Evolutionary conservation across 305 asterid genomes (phyloP).

Genomic region (Fraxinus greggii): DNA sequence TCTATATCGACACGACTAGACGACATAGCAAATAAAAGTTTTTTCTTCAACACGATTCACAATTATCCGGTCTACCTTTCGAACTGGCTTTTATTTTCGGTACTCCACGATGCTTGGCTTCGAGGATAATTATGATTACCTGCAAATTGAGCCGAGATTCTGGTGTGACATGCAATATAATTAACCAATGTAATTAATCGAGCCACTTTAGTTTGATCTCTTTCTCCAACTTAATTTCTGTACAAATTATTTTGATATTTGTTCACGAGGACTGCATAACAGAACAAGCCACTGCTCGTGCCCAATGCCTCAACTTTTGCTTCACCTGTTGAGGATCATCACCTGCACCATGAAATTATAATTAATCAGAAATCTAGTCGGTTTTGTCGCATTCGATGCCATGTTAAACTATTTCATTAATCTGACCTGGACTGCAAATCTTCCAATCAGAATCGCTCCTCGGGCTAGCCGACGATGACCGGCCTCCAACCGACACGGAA

Average conservation of each 20-base stretch:
- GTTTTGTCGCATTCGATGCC: background rate
- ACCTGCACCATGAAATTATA: slow-evolving; percentile 33
- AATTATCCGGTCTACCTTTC: background rate
- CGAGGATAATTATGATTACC: background rate
- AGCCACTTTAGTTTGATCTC: background rate
- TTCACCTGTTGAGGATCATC: slow-evolving; percentile 70
- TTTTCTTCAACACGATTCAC: background rate
- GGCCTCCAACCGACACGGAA: background rate
- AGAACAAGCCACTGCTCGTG: slow-evolving; percentile 82
- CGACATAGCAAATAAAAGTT: background rate
- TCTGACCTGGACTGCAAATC: slow-evolving; percentile 64
- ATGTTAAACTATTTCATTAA: background rate
- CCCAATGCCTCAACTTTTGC: slow-evolving; percentile 80
- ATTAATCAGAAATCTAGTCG: background rate
- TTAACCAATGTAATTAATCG: background rate
- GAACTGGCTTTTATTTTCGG: background rate
- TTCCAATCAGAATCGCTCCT: slow-evolving; percentile 62
- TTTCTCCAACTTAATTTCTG: background rate
- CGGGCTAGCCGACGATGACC: slow-evolving; percentile 56
- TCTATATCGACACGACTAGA: background rate
- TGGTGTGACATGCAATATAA: background rate
- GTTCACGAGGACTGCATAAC: slow-evolving; percentile 55
- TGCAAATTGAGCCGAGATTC: background rate
- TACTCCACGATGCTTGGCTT: background rate
- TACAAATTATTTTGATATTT: background rate